A percentile compares a stretch with the other conserved stretches of the same genome.
Conservation (phyloP, 441 rosid genomes). For the Geranium incanum region DNA sequence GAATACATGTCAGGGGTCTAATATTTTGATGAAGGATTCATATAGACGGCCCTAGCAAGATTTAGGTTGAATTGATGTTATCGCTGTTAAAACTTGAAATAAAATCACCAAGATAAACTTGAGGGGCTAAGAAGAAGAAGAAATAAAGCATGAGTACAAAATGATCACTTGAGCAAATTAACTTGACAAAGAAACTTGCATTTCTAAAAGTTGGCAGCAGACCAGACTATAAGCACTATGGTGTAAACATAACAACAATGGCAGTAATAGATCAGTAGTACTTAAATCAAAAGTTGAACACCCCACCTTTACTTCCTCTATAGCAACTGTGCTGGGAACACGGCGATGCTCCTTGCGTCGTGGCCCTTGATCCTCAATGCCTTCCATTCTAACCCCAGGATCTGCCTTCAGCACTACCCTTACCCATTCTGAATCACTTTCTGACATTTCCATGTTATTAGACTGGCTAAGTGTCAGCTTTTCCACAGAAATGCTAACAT, state of each 20-base stretch:
- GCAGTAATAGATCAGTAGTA: slow-evolving; percentile 8
- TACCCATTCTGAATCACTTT: slow-evolving; percentile 77
- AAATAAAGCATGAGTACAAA: neutral
- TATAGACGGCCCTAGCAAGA: neutral
- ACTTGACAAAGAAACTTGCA: neutral
- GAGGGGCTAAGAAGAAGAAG: neutral
- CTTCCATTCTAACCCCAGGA: slow-evolving; percentile 63
- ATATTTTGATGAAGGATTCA: neutral
- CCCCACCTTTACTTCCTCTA: slow-evolving; percentile 95
- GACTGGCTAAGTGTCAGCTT: slow-evolving; percentile 31
- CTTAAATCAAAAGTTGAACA: slow-evolving; percentile 11
- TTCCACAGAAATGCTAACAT: slow-evolving; percentile 58
- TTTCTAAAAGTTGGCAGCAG: neutral
- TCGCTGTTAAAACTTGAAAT: neutral
- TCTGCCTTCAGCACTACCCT: slow-evolving; percentile 83
- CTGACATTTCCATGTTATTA: slow-evolving; percentile 22
- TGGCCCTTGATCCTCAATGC: slow-evolving; percentile 55
- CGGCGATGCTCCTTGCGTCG: slow-evolving; percentile 93
- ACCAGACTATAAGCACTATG: neutral
- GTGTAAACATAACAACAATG: neutral
- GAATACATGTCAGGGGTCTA: neutral
- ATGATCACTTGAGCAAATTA: neutral
- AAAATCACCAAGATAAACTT: neutral
- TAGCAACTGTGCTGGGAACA: slow-evolving; percentile 96
- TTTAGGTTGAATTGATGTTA: neutral